Conservation (phyloP, 345 rosid genomes). For the Limnanthes douglasii region DNA sequence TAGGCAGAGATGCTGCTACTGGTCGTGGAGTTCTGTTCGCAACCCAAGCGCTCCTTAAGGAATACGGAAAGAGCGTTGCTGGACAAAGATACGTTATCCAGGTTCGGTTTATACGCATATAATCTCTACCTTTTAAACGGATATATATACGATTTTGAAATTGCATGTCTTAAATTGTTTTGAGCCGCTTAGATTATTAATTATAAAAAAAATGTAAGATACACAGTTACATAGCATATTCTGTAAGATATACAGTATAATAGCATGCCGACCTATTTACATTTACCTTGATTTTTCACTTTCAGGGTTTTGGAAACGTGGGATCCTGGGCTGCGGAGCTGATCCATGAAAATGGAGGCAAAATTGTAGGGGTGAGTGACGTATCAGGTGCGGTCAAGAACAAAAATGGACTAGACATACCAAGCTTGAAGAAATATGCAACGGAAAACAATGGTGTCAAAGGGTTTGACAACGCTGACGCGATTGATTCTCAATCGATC, state of each 20-base stretch:
- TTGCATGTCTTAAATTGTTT: too few relatives aligned
- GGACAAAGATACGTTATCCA: constrained; percentile 72
- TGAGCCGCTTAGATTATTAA: too few relatives aligned
- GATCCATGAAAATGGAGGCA: constrained; percentile 67
- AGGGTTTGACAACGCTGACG: constrained; percentile 61
- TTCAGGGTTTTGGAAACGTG: constrained; percentile 90
- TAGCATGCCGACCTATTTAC: too few relatives aligned
- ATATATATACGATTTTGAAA: too few relatives aligned
- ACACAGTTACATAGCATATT: too few relatives aligned
- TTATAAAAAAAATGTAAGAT: too few relatives aligned
- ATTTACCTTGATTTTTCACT: too few relatives aligned
- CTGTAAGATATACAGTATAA: too few relatives aligned
- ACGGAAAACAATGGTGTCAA: constrained; percentile 51
- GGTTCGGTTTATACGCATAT: too few relatives aligned
- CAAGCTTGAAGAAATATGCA: constrained; percentile 43
- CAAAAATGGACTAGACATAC: constrained; percentile 62
- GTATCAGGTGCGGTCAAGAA: constrained; percentile 81
- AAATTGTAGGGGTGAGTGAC: constrained; percentile 78
- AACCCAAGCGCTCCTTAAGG: constrained; percentile 78
- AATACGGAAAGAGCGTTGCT: constrained; percentile 51
- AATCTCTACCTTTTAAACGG: too few relatives aligned
- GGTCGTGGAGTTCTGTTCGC: constrained; percentile 89
- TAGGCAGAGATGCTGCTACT: constrained; percentile 94
- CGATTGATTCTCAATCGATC: constrained; percentile 38
- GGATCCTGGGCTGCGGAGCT: constrained; percentile 99